These are phyloP conservation scores for Apiospora rasikravindrae DNA, from an alignment of 2,329 filamentous ascomycete genomes.

Conservation along the genomic window DNA sequence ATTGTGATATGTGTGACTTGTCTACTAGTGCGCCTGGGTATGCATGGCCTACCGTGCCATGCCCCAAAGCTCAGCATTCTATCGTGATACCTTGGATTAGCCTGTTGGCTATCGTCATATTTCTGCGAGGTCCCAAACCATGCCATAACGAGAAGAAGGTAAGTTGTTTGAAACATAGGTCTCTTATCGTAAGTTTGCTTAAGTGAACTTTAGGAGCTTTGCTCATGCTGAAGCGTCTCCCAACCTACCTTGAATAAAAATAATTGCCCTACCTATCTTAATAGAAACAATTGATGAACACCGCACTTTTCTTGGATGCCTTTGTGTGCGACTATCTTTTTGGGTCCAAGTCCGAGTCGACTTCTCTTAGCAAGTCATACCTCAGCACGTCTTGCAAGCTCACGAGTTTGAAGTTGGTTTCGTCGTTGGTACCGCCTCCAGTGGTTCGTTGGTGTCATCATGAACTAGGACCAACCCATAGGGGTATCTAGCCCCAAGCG, in stretches of 20 bases:
- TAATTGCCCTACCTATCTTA: background rate
- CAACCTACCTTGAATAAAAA: too few relatives aligned
- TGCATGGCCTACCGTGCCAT: background rate
- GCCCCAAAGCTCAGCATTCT: background rate
- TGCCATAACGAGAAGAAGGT: background rate
- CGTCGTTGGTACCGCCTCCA: constrained; percentile 48
- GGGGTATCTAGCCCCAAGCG: constrained; percentile 48
- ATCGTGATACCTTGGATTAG: background rate
- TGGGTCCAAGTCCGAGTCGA: constrained; percentile 49
- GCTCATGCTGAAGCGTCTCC: too few relatives aligned
- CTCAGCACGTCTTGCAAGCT: constrained; percentile 47
- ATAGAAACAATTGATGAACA: background rate
- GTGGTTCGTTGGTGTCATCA: constrained; percentile 58
- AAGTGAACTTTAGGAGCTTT: background rate
- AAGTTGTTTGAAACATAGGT: background rate
- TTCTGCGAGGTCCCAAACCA: background rate
- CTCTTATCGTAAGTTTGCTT: background rate
- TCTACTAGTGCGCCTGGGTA: too few relatives aligned
- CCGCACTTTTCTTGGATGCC: background rate
- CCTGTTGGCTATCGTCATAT: background rate
- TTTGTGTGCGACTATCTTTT: background rate
- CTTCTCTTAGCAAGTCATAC: constrained; percentile 40
- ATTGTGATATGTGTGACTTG: background rate
- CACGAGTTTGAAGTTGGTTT: constrained; percentile 58
- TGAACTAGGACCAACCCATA: constrained; percentile 55